A percentile compares a stretch with the other conserved stretches of the same genome.
Evolutionary conservation across 371 early-diverging fungal species (phyloP).

Genomic region (Zychaea mexicana): DNA sequence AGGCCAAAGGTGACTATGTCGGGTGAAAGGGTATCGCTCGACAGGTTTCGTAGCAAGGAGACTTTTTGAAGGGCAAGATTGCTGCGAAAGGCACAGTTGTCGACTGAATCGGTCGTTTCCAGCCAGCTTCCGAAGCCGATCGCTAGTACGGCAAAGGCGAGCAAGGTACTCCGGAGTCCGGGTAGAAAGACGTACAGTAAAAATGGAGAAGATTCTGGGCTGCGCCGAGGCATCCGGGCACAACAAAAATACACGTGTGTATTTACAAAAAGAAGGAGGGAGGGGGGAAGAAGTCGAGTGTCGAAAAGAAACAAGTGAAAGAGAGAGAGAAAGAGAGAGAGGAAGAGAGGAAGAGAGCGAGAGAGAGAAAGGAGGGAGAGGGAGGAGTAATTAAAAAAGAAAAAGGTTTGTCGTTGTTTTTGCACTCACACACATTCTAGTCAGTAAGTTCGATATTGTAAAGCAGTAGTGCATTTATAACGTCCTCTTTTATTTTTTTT

Average conservation of each 20-base stretch:
- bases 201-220: constrained; percentile 21
- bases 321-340: neutral
- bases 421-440: too few species aligned
- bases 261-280: neutral
- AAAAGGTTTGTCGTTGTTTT: too few species aligned
- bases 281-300: neutral
- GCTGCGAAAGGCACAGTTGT: constrained; percentile 27
- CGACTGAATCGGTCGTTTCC: constrained; percentile 31
- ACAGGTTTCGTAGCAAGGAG: constrained; percentile 27
- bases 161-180: constrained; percentile 20
- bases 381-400: too few species aligned
- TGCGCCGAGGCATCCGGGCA: neutral
- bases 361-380: neutral
- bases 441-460: too few species aligned
- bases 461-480: too few species aligned
- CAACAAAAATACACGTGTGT: neutral
- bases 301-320: neutral
- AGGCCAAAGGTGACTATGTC: constrained; percentile 41
- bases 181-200: constrained; percentile 31
- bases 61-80: constrained; percentile 34
- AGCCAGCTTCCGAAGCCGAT: constrained; percentile 39
- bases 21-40: constrained; percentile 22
- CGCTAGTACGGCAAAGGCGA: constrained; percentile 25
- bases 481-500: too few species aligned
- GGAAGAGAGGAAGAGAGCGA: neutral